phyloP scores from a whole-genome alignment of 768 basidiomycete genomes.

The Russula ochroleuca region DNA sequence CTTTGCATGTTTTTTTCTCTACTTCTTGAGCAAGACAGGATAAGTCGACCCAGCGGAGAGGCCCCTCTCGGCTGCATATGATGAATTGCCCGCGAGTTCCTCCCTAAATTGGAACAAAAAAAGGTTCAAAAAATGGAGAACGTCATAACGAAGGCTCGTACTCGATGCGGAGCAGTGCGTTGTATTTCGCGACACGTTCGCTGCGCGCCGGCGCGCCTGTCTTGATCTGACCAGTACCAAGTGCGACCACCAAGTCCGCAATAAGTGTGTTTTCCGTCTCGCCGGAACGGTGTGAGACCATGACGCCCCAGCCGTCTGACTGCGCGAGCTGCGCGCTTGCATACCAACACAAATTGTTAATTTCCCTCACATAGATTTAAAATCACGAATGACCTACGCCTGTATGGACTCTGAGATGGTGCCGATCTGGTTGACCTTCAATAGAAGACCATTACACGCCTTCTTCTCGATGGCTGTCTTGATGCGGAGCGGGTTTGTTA shows the following conservation, averaged over 20 bases:
- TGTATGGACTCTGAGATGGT: slow-evolving; percentile 99
- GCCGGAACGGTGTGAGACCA: slow-evolving; percentile 98
- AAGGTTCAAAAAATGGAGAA: slow-evolving; percentile 21
- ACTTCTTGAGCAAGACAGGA: slow-evolving; percentile 71
- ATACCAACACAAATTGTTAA: background rate
- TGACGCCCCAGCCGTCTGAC: slow-evolving; percentile 97
- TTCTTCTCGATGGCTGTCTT: slow-evolving; percentile 99
- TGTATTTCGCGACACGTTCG: slow-evolving; percentile 97
- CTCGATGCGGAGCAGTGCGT: slow-evolving; percentile 85
- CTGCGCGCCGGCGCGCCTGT: slow-evolving; percentile 94
- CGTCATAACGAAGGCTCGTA: slow-evolving; percentile 40
- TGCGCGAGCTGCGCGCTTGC: slow-evolving; percentile 88
- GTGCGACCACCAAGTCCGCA: slow-evolving; percentile 91
- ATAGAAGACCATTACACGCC: slow-evolving; percentile 96
- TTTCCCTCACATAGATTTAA: background rate
- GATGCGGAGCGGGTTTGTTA: slow-evolving; percentile 96
- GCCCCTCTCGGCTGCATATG: slow-evolving; percentile 74
- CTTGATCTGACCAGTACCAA: slow-evolving; percentile 94
- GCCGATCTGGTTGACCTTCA: slow-evolving; percentile 99
- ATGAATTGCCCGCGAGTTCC: slow-evolving; percentile 65
- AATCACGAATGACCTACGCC: slow-evolving; percentile 58
- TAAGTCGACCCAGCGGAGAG: slow-evolving; percentile 71
- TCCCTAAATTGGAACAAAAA: slow-evolving; percentile 46
- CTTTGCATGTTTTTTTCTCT: slow-evolving; percentile 26
- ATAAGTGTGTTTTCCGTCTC: slow-evolving; percentile 98